Evolutionary conservation across 805 yeast genomes (phyloP).

Genomic region (Pichia cephalocereana): DNA sequence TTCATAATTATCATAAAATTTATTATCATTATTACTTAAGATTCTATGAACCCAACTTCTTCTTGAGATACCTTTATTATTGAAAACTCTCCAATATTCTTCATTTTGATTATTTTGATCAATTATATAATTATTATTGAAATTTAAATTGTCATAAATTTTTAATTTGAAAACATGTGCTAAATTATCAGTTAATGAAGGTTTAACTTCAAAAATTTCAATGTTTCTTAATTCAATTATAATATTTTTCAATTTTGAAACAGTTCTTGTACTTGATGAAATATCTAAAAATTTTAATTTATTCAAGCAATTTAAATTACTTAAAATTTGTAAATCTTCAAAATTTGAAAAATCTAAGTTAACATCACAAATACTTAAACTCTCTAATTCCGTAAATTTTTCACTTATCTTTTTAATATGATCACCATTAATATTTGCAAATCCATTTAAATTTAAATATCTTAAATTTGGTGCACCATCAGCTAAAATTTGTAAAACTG

Average conservation of each 20-base stretch:
- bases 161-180: slow-evolving; percentile 1
- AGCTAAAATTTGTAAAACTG: slow-evolving; percentile 2
- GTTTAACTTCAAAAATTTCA: slow-evolving; percentile 57
- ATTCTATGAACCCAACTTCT: slow-evolving; percentile 57
- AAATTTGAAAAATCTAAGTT: slow-evolving; percentile 3
- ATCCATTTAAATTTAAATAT: slow-evolving; percentile 44
- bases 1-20: slow-evolving; percentile 18
- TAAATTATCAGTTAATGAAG: slow-evolving; percentile 35
- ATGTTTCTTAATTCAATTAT: slow-evolving; percentile 1
- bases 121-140: not conserved
- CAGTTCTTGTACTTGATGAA: slow-evolving; percentile 1
- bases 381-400: slow-evolving; percentile 32
- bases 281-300: slow-evolving; percentile 6
- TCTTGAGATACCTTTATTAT: slow-evolving; percentile 52
- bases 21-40: slow-evolving; percentile 2
- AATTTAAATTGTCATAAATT: slow-evolving; percentile 18
- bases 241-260: slow-evolving; percentile 1
- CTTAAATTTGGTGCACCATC: slow-evolving; percentile 32
- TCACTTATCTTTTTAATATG: slow-evolving; percentile 31
- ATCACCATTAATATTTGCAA: slow-evolving; percentile 32
- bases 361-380: slow-evolving; percentile 22
- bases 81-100: slow-evolving; percentile 39
- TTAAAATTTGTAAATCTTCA: slow-evolving; percentile 27
- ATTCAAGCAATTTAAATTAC: slow-evolving; percentile 40
- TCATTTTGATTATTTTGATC: slow-evolving; percentile 6